These are phyloP conservation scores for Paramecium primaurelia DNA, from an alignment of 73 alveolate genomes.

Conservation along the genomic window DNA sequence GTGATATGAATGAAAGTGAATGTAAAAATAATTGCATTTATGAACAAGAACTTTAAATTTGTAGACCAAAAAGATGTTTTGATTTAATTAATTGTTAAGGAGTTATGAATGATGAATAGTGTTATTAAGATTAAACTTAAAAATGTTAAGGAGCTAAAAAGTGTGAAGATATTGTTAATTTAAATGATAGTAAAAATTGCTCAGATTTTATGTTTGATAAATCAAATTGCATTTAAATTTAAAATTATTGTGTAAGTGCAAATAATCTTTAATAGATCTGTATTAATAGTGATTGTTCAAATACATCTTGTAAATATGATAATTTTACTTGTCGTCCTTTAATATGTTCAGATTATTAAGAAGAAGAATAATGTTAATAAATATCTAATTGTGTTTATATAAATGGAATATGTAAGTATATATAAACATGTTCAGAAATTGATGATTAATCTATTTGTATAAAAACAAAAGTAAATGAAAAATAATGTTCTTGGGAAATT, in stretches of 20 bases:
- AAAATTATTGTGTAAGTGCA: background rate
- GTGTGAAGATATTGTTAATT: background rate
- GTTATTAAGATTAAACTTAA: background rate
- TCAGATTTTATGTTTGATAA: background rate
- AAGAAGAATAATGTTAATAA: background rate
- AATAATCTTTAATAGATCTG: background rate
- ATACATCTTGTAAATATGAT: background rate
- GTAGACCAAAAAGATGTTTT: background rate
- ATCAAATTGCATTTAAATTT: background rate
- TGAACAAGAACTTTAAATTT: background rate
- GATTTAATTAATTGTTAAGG: background rate
- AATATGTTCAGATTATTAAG: background rate
- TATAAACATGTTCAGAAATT: background rate
- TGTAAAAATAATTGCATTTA: background rate
- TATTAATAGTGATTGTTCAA: background rate
- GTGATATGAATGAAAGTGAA: background rate
- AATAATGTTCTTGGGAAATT: background rate
- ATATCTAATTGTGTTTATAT: background rate
- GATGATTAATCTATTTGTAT: background rate
- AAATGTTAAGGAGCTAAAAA: background rate
- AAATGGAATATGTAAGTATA: background rate
- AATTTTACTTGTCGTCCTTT: background rate
- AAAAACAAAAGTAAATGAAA: background rate
- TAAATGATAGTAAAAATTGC: background rate
- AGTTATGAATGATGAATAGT: background rate